A percentile compares a stretch with the other conserved stretches of the same genome.
Evolutionary conservation across 768 basidiomycete species (phyloP).

Genomic region (Suillus occidentalis): DNA sequence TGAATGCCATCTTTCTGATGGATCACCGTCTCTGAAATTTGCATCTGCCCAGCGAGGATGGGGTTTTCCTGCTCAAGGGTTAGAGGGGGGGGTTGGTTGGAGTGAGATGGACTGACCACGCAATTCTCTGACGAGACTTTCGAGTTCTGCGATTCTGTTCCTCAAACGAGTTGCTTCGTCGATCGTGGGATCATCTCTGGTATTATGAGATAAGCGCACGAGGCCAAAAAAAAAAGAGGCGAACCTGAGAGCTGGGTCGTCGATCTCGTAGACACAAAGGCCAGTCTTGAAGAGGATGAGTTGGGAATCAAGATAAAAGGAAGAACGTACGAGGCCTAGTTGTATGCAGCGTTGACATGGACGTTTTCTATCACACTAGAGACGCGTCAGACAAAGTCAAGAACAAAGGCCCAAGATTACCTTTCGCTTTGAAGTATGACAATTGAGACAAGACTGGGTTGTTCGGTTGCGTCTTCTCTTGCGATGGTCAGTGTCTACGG

Average conservation of each 20-base stretch:
- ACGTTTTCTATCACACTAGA: slow-evolving; percentile 86
- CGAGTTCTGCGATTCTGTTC: slow-evolving; percentile 88
- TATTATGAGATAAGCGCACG: not conserved
- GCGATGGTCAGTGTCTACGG: slow-evolving; percentile 70
- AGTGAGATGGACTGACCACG: slow-evolving; percentile 37
- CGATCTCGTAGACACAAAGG: slow-evolving; percentile 93
- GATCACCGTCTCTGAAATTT: slow-evolving; percentile 76
- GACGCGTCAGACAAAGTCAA: slow-evolving; percentile 1
- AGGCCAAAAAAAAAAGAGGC: slow-evolving; percentile 8
- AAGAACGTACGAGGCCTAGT: slow-evolving; percentile 68
- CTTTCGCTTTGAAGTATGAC: slow-evolving; percentile 94
- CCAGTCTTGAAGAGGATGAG: slow-evolving; percentile 59
- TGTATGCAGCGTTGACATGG: slow-evolving; percentile 92
- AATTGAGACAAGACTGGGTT: slow-evolving; percentile 83
- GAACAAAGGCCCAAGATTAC: slow-evolving; percentile 21
- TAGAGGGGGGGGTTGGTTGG: slow-evolving; percentile 1
- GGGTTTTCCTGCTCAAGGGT: slow-evolving; percentile 60
- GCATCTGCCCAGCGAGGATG: slow-evolving; percentile 86
- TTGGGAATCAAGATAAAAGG: slow-evolving; percentile 7
- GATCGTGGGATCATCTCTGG: slow-evolving; percentile 82
- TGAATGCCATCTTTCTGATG: slow-evolving; percentile 85
- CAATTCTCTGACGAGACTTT: slow-evolving; percentile 82
- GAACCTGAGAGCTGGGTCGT: slow-evolving; percentile 80
- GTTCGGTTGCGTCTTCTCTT: slow-evolving; percentile 90
- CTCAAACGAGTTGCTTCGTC: slow-evolving; percentile 85